phyloP scores from a whole-genome alignment of 768 basidiomycete genomes.

The Serendipita sp. region DNA sequence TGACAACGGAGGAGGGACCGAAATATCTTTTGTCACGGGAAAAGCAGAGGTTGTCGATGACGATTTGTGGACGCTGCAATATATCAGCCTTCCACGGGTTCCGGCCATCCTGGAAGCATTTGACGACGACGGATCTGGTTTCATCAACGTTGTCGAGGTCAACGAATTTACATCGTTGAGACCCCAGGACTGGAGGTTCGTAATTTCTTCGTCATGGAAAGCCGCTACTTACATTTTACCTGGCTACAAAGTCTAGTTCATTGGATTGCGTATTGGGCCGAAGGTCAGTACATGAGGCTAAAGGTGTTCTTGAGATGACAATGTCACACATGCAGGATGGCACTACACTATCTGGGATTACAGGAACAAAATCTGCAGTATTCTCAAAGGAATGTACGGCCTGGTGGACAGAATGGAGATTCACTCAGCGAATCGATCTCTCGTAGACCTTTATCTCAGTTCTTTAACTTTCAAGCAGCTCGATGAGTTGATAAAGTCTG shows the following conservation, averaged over 20 bases:
- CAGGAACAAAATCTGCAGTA: constrained; percentile 9
- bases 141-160: constrained; percentile 19
- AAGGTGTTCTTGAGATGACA: too few species aligned
- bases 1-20: too few species aligned
- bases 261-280: constrained; percentile 23
- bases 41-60: too few species aligned
- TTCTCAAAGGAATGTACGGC: constrained; percentile 12
- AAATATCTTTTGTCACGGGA: too few species aligned
- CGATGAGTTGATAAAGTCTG: constrained; percentile 6
- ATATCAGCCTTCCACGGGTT: constrained; percentile 20
- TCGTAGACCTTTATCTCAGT: constrained; percentile 18
- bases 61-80: constrained; percentile 15
- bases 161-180: constrained; percentile 18
- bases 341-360: constrained; percentile 12
- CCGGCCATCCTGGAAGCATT: constrained; percentile 25
- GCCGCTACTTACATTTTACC: too few species aligned
- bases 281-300: constrained; percentile 14
- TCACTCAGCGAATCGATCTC: constrained; percentile 14
- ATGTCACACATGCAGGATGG: constrained; percentile 12
- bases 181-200: too few species aligned
- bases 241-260: constrained; percentile 14
- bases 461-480: constrained; percentile 6
- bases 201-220: too few species aligned
- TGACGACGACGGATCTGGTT: constrained; percentile 18
- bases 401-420: constrained; percentile 4